phyloP scores from a whole-genome alignment of 495 filamentous ascomycete genomes.

The Penicillium arizonense region DNA sequence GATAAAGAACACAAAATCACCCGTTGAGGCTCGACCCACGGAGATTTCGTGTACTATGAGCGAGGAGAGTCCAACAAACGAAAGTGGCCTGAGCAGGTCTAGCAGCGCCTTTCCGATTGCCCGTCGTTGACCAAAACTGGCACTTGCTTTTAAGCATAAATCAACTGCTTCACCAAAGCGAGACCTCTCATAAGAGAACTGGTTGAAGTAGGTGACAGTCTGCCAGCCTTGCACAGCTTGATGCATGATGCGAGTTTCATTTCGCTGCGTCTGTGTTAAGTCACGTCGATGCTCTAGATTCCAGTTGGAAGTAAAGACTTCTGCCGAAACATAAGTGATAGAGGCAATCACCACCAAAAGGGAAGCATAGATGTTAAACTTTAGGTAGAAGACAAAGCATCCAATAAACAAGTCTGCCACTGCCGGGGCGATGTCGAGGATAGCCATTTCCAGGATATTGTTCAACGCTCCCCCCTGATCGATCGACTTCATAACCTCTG shows the following conservation, averaged over 20 bases:
- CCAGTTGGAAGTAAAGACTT: conserved; percentile 13
- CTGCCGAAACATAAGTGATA: conserved; percentile 4
- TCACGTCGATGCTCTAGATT: conserved; percentile 5
- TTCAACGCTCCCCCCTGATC: conserved; percentile 14
- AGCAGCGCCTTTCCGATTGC: conserved; percentile 1
- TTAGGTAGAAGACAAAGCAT: conserved; percentile 8
- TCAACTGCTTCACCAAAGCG: conserved; percentile 37
- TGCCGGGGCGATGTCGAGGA: conserved; percentile 10
- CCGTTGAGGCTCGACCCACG: conserved; percentile 10
- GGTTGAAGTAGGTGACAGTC: conserved; percentile 71
- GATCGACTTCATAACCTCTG: conserved; percentile 20
- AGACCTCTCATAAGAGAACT: conserved; percentile 60
- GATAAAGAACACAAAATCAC: conserved; percentile 20
- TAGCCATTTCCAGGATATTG: conserved; percentile 10
- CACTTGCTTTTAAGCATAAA: conserved; percentile 2
- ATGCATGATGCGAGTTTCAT: conserved; percentile 15
- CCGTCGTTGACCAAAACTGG: background rate
- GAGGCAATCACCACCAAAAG: conserved; percentile 9
- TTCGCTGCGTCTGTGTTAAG: conserved; percentile 4
- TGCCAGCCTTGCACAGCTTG: conserved; percentile 49
- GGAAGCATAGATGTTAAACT: conserved; percentile 9
- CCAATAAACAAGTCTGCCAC: conserved; percentile 6
- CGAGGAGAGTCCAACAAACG: conserved; percentile 4
- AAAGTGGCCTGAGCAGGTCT: conserved; percentile 4
- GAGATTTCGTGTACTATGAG: conserved; percentile 12